Percentiles rank a stretch among this genome's conserved stretches.
Conservation (phyloP, 2,329 filamentous ascomycete species). For the Colletotrichum musae region DNA sequence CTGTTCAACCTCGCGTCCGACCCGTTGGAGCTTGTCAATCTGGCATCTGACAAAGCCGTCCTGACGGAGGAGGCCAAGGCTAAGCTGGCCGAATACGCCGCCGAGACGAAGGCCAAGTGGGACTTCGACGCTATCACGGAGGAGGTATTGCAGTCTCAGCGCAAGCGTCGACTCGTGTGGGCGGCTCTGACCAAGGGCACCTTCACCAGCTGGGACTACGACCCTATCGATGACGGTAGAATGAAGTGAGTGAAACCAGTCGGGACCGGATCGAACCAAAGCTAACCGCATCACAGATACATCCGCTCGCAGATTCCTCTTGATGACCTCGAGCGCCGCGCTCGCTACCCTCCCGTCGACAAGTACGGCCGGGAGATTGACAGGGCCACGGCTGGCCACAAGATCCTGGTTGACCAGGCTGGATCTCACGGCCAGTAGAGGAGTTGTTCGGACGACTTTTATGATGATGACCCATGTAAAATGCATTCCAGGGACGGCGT, state of each 20-base stretch:
- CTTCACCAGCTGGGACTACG: conserved; percentile 88
- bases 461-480: conserved; percentile 35
- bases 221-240: conserved; percentile 79
- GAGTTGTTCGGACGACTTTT: conserved; percentile 13
- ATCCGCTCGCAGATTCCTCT: conserved; percentile 88
- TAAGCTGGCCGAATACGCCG: conserved; percentile 76
- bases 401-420: conserved; percentile 58
- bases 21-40: conserved; percentile 82
- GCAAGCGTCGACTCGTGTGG: conserved; percentile 84
- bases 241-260: conserved; percentile 67
- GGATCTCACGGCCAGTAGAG: conserved; percentile 59
- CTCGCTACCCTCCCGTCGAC: conserved; percentile 79
- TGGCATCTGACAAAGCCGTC: conserved; percentile 63
- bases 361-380: conserved; percentile 65
- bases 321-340: conserved; percentile 83
- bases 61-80: conserved; percentile 58
- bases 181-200: conserved; percentile 81
- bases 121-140: conserved; percentile 83
- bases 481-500: conserved; percentile 32
- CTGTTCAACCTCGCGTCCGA: conserved; percentile 85
- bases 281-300: conserved; percentile 69
- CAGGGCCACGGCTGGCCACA: conserved; percentile 42
- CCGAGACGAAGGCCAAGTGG: conserved; percentile 83
- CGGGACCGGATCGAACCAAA: conserved; percentile 51
- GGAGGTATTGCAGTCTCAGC: conserved; percentile 82